Evolutionary conservation across 257 asterid species (phyloP).

Genomic region (Salvia splendens): DNA sequence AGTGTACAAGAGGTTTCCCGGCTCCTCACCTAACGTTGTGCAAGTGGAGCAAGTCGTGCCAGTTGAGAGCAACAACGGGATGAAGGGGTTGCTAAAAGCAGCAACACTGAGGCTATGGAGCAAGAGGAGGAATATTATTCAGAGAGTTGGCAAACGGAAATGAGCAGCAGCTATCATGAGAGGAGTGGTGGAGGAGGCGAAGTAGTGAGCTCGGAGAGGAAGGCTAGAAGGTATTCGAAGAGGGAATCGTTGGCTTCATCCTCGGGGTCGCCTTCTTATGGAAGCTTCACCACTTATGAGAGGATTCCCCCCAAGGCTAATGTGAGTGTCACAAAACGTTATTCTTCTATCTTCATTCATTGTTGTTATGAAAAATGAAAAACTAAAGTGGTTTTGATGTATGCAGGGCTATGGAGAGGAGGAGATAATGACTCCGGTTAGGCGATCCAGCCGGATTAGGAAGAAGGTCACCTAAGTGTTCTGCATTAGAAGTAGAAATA

Average conservation of each 20-base stretch:
- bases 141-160: conserved; percentile 45
- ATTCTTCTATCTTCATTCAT: too few relatives aligned
- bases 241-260: conserved; percentile 76
- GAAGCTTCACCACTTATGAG: conserved; percentile 95
- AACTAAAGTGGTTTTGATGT: neutral
- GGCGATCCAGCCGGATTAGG: conserved; percentile 91
- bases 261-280: conserved; percentile 68
- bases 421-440: conserved; percentile 80
- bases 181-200: conserved; percentile 39
- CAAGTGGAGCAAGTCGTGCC: conserved; percentile 23
- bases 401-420: conserved; percentile 70
- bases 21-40: conserved; percentile 1
- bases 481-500: neutral
- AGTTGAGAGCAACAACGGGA: conserved; percentile 19
- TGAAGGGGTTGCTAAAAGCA: neutral
- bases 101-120: neutral
- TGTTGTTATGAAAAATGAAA: too few relatives aligned
- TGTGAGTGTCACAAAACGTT: conserved; percentile 43
- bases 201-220: conserved; percentile 53
- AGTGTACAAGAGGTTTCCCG: conserved; percentile 27
- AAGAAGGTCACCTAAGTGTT: conserved; percentile 49
- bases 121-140: too few relatives aligned
- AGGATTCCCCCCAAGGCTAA: conserved; percentile 55
- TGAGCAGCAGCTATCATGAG: conserved; percentile 68
- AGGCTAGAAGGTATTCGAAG: conserved; percentile 33